phyloP scores from a whole-genome alignment of 257 asterid genomes.

The Scutellaria minor region DNA sequence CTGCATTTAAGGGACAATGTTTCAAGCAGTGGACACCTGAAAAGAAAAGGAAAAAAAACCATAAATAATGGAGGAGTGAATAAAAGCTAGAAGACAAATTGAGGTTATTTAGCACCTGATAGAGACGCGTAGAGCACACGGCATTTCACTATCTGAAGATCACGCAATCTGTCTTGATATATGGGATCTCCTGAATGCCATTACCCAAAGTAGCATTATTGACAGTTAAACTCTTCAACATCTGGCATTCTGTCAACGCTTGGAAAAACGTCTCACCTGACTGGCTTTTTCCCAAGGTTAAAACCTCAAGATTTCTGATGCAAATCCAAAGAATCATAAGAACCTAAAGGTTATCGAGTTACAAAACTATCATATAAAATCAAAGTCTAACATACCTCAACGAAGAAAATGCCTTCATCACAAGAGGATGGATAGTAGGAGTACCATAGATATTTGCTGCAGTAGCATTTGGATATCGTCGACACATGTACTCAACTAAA shows the following conservation, averaged over 20 bases:
- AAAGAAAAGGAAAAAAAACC: constrained; percentile 3
- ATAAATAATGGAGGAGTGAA: too few relatives aligned
- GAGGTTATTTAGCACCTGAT: too few relatives aligned
- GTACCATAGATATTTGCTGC: constrained; percentile 79
- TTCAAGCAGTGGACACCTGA: constrained; percentile 91
- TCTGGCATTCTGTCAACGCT: constrained; percentile 70
- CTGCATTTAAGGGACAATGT: constrained; percentile 92
- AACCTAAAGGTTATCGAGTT: constrained; percentile 14
- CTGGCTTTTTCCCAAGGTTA: constrained; percentile 91
- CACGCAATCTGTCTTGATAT: constrained; percentile 37
- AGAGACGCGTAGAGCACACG: too few relatives aligned
- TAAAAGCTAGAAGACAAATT: too few relatives aligned
- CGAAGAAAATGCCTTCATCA: constrained; percentile 71
- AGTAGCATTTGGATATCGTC: constrained; percentile 70
- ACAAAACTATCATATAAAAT: constrained; percentile 8
- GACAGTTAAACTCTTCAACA: constrained; percentile 79
- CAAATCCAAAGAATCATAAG: constrained; percentile 36
- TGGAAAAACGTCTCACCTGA: constrained; percentile 79
- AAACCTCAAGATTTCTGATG: constrained; percentile 60
- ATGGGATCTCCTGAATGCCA: constrained; percentile 83
- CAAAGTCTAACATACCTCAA: constrained; percentile 57
- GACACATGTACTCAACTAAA: too few relatives aligned
- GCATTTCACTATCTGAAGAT: too few relatives aligned
- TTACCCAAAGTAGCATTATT: constrained; percentile 89
- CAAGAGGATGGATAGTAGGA: constrained; percentile 67